Evolutionary conservation across 2,329 filamentous ascomycete species (phyloP).

Genomic region (Orbilia quercus): DNA sequence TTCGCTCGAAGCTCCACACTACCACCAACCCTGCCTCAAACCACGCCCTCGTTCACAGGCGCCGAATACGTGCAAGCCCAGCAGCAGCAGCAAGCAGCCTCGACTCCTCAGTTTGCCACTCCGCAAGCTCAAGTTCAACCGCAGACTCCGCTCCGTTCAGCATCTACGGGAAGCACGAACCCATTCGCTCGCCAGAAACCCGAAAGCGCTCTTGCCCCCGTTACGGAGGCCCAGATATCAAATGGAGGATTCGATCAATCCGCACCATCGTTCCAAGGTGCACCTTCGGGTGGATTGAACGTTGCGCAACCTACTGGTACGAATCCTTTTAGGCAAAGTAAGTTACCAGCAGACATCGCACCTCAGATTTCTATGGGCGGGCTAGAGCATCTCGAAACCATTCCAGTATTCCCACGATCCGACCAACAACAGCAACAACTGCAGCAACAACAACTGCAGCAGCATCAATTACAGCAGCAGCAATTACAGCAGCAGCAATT

Average conservation of each 20-base stretch:
- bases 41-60: slow-evolving; percentile 13
- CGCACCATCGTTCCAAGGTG: slow-evolving; percentile 57
- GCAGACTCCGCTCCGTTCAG: slow-evolving; percentile 35
- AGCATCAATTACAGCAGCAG: slow-evolving; percentile 66
- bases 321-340: slow-evolving; percentile 92
- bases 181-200: slow-evolving; percentile 54
- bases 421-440: slow-evolving; percentile 62
- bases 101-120: slow-evolving; percentile 56
- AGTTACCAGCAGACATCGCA: slow-evolving; percentile 85
- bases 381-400: slow-evolving; percentile 80
- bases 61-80: slow-evolving; percentile 48
- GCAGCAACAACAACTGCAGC: slow-evolving; percentile 65
- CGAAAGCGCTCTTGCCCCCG: slow-evolving; percentile 43
- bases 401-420: slow-evolving; percentile 87
- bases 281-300: slow-evolving; percentile 57
- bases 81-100: not conserved
- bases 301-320: slow-evolving; percentile 57
- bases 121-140: slow-evolving; percentile 29
- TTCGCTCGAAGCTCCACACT: slow-evolving; percentile 71
- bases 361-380: slow-evolving; percentile 71
- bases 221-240: slow-evolving; percentile 58
- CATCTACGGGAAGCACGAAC: slow-evolving; percentile 56
- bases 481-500: too few species aligned
- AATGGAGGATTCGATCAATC: slow-evolving; percentile 58
- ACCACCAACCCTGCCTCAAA: slow-evolving; percentile 62